Evolutionary conservation across 2,329 filamentous ascomycete genomes (phyloP).

Genomic region (Acarospora socialis): DNA sequence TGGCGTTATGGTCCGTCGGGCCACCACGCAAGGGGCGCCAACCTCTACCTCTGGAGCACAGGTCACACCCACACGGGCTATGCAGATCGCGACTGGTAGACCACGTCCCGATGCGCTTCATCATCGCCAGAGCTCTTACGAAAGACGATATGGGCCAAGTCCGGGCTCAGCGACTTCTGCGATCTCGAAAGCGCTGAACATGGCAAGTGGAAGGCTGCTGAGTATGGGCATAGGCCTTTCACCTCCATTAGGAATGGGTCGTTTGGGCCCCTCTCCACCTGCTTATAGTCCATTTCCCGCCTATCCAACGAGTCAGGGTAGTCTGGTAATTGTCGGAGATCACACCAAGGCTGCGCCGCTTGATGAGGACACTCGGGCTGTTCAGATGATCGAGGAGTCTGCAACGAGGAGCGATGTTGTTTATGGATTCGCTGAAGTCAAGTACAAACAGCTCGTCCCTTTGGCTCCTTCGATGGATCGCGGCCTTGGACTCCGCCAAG

Average conservation of each 20-base stretch:
- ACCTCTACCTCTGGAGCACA: constrained; percentile 56
- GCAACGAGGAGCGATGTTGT: constrained; percentile 91
- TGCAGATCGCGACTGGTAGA: constrained; percentile 58
- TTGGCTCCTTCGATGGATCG: constrained; percentile 53
- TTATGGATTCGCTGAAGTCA: constrained; percentile 94
- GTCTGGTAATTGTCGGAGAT: constrained; percentile 49
- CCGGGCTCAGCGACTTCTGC: constrained; percentile 74
- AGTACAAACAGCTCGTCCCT: constrained; percentile 93
- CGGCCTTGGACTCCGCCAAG: constrained; percentile 18
- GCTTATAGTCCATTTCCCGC: constrained; percentile 59
- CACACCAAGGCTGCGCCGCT: constrained; percentile 48
- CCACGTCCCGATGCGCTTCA: constrained; percentile 45
- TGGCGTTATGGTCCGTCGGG: constrained; percentile 55
- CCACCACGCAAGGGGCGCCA: constrained; percentile 62
- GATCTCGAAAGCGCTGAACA: constrained; percentile 87
- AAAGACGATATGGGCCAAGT: constrained; percentile 58
- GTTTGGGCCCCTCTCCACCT: constrained; percentile 32
- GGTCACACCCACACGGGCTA: constrained; percentile 53
- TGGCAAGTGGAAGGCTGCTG: constrained; percentile 56
- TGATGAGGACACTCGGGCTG: constrained; percentile 67
- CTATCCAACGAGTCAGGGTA: constrained; percentile 61
- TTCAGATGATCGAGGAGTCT: constrained; percentile 77
- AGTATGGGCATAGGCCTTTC: constrained; percentile 37
- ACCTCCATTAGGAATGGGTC: constrained; percentile 31
- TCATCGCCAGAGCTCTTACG: constrained; percentile 65